These are phyloP conservation scores for Linanthus parryae DNA, from an alignment of 148 eudicot genomes.

Conservation along the genomic window DNA sequence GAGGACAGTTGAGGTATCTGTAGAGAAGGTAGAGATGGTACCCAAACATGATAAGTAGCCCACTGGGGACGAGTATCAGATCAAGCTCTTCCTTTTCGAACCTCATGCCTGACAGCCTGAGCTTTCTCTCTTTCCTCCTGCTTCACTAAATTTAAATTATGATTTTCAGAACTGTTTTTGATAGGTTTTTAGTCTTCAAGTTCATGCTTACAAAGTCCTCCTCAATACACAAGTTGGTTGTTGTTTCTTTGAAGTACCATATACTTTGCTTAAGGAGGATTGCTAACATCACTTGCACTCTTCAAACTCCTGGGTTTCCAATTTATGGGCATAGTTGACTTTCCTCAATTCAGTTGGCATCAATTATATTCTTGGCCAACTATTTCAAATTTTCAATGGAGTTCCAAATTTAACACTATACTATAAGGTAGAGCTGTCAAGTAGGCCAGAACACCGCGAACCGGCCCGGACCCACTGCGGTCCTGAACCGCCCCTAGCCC, in stretches of 20 bases:
- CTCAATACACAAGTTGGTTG: neutral
- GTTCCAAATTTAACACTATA: too few relatives aligned
- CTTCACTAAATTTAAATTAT: neutral
- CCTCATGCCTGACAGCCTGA: constrained; percentile 12
- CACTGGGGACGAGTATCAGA: constrained; percentile 63
- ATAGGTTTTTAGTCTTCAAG: neutral
- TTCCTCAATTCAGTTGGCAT: too few relatives aligned
- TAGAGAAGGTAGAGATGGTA: constrained; percentile 58
- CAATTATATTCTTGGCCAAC: neutral
- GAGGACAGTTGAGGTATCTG: constrained; percentile 37
- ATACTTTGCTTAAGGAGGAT: constrained; percentile 2
- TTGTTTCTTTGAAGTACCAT: neutral
- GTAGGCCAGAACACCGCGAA: too few relatives aligned
- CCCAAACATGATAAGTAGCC: constrained; percentile 51
- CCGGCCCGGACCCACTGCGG: too few relatives aligned
- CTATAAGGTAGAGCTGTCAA: too few relatives aligned
- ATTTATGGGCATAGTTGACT: neutral
- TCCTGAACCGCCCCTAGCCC: too few relatives aligned
- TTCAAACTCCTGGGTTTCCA: neutral
- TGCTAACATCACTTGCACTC: constrained; percentile 11
- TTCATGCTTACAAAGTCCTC: neutral
- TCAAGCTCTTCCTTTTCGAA: constrained; percentile 53
- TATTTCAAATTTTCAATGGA: too few relatives aligned
- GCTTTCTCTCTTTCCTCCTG: too few relatives aligned
- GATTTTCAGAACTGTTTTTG: neutral